These are phyloP conservation scores for Saturnispora sanitii DNA, from an alignment of 805 yeast genomes.

Conservation along the genomic window DNA sequence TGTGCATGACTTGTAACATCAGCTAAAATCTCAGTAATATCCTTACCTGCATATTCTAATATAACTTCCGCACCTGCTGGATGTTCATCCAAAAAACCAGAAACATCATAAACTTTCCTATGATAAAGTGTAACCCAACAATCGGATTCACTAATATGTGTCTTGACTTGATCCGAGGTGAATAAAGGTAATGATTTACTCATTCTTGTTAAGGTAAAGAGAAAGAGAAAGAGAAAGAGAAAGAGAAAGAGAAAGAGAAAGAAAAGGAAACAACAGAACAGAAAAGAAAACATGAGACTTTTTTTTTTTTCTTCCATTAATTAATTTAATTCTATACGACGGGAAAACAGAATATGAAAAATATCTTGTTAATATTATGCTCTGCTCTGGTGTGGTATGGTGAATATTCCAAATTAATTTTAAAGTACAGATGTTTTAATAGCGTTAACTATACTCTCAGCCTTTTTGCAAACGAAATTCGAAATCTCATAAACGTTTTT, in stretches of 20 bases:
- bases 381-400: too few species aligned
- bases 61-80: slow-evolving; percentile 59
- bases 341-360: too few species aligned
- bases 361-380: too few species aligned
- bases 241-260: not conserved
- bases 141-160: slow-evolving; percentile 43
- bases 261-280: too few species aligned
- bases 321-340: too few species aligned
- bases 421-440: too few species aligned
- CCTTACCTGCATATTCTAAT: slow-evolving; percentile 49
- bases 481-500: too few species aligned
- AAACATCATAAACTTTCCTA: slow-evolving; percentile 78
- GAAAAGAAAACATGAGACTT: not conserved
- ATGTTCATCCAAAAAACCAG: slow-evolving; percentile 61
- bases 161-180: slow-evolving; percentile 41
- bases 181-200: slow-evolving; percentile 42
- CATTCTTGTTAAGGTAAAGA: not conserved
- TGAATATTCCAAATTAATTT: too few species aligned
- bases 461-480: too few species aligned
- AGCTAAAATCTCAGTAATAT: slow-evolving; percentile 62
- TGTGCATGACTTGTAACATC: slow-evolving; percentile 67
- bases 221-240: not conserved
- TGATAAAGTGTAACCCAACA: slow-evolving; percentile 77
- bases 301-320: not conserved
- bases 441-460: too few species aligned